Evolutionary conservation across 768 basidiomycete genomes (phyloP).

Genomic region (Suillus fuscotomentosus): DNA sequence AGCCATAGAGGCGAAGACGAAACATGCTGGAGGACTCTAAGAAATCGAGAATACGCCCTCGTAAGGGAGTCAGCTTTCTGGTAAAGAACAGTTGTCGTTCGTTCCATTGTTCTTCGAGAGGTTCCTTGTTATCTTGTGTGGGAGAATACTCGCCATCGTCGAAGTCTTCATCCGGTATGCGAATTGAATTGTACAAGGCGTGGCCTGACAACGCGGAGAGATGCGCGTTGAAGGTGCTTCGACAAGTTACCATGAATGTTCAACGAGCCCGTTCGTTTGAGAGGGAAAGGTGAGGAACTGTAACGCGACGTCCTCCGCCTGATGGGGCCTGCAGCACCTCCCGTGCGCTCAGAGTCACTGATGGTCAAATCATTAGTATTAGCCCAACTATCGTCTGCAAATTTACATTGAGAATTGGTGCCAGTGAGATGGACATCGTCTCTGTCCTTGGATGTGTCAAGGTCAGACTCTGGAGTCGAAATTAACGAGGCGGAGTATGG

Average conservation of each 20-base stretch:
- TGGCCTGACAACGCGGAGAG: slow-evolving; percentile 72
- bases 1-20: slow-evolving; percentile 58
- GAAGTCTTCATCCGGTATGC: slow-evolving; percentile 49
- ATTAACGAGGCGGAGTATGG: slow-evolving; percentile 56
- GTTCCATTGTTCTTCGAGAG: slow-evolving; percentile 27
- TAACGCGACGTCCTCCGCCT: slow-evolving; percentile 47
- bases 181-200: slow-evolving; percentile 58
- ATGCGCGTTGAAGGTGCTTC: slow-evolving; percentile 58
- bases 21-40: slow-evolving; percentile 69
- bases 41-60: slow-evolving; percentile 77
- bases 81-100: slow-evolving; percentile 37
- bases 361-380: slow-evolving; percentile 21
- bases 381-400: slow-evolving; percentile 24
- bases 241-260: slow-evolving; percentile 54
- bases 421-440: slow-evolving; percentile 58
- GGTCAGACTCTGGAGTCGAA: slow-evolving; percentile 25
- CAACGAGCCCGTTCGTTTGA: slow-evolving; percentile 62
- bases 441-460: slow-evolving; percentile 50
- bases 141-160: slow-evolving; percentile 23
- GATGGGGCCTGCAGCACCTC: slow-evolving; percentile 36
- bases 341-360: slow-evolving; percentile 49
- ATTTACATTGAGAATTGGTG: slow-evolving; percentile 43
- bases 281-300: slow-evolving; percentile 51
- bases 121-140: slow-evolving; percentile 36
- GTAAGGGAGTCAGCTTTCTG: slow-evolving; percentile 48